Conservation (phyloP, 2,329 filamentous ascomycete genomes). For the Parastagonospora nodorum region DNA sequence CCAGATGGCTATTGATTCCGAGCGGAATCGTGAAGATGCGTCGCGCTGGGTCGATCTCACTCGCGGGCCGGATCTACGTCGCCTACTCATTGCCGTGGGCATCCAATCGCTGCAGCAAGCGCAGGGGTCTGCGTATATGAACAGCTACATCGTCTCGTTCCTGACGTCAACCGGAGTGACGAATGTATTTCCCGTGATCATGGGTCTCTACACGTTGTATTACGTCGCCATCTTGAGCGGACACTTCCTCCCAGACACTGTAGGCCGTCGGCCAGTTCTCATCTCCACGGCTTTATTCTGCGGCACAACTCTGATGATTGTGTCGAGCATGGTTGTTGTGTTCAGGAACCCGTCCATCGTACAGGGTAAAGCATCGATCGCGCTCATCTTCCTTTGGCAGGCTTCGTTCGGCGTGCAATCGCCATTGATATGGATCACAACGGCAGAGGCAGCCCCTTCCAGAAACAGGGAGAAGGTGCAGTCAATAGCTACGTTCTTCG, state of each 20-base stretch:
- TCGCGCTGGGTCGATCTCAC: conserved; percentile 10
- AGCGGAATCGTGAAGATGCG: conserved; percentile 3
- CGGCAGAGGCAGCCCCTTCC: conserved; percentile 31
- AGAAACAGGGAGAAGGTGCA: conserved; percentile 37
- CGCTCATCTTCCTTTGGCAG: conserved; percentile 14
- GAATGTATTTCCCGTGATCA: conserved; percentile 14
- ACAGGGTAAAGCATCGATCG: conserved; percentile 6
- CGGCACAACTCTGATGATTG: conserved; percentile 4
- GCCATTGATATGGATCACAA: conserved; percentile 32
- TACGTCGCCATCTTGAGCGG: conserved; percentile 12
- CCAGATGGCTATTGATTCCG: conserved; percentile 10
- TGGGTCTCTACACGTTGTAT: conserved; percentile 9
- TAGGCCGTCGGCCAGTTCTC: conserved; percentile 11
- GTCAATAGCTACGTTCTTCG: conserved; percentile 29
- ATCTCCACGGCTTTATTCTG: conserved; percentile 10
- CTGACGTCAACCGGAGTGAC: conserved; percentile 10
- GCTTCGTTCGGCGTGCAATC: conserved; percentile 11
- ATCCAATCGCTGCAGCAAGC: conserved; percentile 18
- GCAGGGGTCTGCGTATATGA: conserved; percentile 13
- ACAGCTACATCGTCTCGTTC: conserved; percentile 14
- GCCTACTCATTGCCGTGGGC: conserved; percentile 15
- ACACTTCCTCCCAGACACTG: conserved; percentile 11
- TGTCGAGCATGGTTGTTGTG: conserved; percentile 5
- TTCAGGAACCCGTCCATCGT: neutral
- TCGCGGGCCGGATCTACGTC: conserved; percentile 11